Percentiles rank a stretch among this genome's conserved stretches.
phyloP scores from a whole-genome alignment of 192 early-diverging fungal species.

The Backusella tarrabulga region DNA sequence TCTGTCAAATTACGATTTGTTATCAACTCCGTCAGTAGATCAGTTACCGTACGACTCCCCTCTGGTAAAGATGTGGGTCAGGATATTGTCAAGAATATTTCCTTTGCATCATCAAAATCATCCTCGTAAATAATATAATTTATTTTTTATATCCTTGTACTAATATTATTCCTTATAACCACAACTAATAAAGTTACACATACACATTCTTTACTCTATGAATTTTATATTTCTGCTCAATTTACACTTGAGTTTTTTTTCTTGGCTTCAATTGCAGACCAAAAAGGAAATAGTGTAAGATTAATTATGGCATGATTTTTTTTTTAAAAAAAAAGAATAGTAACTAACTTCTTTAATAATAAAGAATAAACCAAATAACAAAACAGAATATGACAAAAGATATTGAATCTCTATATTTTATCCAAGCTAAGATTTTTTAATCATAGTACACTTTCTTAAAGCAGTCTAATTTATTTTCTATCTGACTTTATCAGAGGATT shows the following conservation, averaged over 20 bases:
- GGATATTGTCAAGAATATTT: not conserved
- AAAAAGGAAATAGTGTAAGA: not conserved
- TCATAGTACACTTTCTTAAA: not conserved
- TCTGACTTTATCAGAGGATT: not conserved
- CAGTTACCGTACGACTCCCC: not conserved
- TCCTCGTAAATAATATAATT: not conserved
- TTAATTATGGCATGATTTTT: not conserved
- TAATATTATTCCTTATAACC: not conserved
- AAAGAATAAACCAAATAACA: not conserved
- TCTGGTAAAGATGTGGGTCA: not conserved
- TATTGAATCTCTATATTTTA: not conserved
- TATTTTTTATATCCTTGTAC: not conserved
- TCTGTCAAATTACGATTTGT: constrained; percentile 1
- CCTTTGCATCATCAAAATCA: constrained; percentile 9
- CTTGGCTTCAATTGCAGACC: not conserved
- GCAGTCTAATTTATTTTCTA: not conserved
- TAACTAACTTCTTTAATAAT: not conserved
- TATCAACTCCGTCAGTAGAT: not conserved
- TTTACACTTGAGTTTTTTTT: not conserved
- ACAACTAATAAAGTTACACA: not conserved
- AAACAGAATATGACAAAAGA: not conserved
- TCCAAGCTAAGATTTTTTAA: not conserved
- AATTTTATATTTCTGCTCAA: not conserved
- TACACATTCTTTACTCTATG: not conserved
- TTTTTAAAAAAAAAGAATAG: not conserved